Evolutionary conservation across 202 grass and related monocot species (phyloP), one percentile per base, ranked within the genome.

Genomic region (Digitaria exilis): DNA sequence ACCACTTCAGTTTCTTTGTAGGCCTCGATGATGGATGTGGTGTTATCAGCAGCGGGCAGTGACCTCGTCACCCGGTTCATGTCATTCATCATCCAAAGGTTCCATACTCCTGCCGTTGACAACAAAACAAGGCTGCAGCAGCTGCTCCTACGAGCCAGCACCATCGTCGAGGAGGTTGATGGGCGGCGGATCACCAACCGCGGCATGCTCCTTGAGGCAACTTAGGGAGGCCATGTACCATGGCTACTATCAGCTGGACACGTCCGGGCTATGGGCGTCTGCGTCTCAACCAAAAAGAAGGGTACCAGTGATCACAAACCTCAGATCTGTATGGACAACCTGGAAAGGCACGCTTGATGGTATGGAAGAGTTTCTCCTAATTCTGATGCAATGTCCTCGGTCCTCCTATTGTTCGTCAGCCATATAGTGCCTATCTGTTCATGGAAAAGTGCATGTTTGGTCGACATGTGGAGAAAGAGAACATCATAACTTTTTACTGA

Each of bases 151-250:
- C 17, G 75, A 45, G 56, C 41, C 13, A 16, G 57, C 57, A 32
- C 57, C 55, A 7, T 82, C 55, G 67, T 71, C 3, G 54, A 61
- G 67, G 79, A 82, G 18, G 79, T 52, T 0, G 52, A 82, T 1
- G 52, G 39, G 10, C 51, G 52, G 26, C 52, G 3, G 1, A 28
- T 82, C 78, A 44, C 78, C 35, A 37, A 37, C 35, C 35, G 7
- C 7, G 64, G 49, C 64, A 80, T 80, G 64, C 78, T 80, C 64
- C 63, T 39, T 16, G 49, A 43, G 22, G 22, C 8, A 18, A 16
- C 66, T 72, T 17, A 48, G 12, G 52, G 37, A 61, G 55, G 79
- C 8, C 55, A 82, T 61, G 67, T 72, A 82, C 67, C 41, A 24
- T 4, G 80, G 80, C 67, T 46, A 18, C 67, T 61, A 34, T 26